Percentiles rank a stretch among this genome's conserved stretches.
Conservation (phyloP, 1,284 basidiomycete genomes). For the Ganoderma resinaceum region DNA sequence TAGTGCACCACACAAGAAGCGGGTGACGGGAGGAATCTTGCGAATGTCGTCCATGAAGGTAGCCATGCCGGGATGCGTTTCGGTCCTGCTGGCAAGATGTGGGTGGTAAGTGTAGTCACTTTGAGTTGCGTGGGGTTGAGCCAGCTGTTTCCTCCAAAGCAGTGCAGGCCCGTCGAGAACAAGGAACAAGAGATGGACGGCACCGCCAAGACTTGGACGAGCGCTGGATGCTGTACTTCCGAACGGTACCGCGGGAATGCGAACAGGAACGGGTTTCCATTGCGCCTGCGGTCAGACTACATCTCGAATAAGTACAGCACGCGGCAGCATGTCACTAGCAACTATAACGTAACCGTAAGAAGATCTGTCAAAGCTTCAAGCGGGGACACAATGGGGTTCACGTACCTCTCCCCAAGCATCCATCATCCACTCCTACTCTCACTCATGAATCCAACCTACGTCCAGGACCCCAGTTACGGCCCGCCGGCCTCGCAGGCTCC, state of each 20-base stretch:
- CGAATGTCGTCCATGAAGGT: constrained; percentile 61
- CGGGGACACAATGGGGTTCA: not conserved
- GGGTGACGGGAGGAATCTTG: constrained; percentile 89
- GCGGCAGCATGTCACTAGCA: not conserved
- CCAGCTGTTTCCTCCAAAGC: not conserved
- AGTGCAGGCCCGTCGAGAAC: not conserved
- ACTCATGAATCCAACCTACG: constrained; percentile 42
- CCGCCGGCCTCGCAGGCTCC: constrained; percentile 32
- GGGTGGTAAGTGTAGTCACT: not conserved
- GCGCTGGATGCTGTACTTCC: not conserved
- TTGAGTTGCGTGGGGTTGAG: not conserved
- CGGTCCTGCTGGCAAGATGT: not conserved
- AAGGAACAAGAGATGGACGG: not conserved
- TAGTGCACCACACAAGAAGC: constrained; percentile 70
- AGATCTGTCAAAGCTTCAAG: constrained; percentile 5
- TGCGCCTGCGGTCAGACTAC: not conserved
- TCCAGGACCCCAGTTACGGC: constrained; percentile 51
- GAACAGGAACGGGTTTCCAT: not conserved
- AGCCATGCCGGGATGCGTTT: constrained; percentile 31
- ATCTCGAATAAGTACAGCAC: not conserved
- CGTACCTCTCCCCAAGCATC: not conserved
- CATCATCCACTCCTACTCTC: not conserved
- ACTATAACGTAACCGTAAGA: not conserved
- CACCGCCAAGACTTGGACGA: not conserved
- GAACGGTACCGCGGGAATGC: not conserved